Evolutionary conservation across 352 stramenopile genomes (phyloP).

Genomic region (Phytophthora macrochlamydospora): DNA sequence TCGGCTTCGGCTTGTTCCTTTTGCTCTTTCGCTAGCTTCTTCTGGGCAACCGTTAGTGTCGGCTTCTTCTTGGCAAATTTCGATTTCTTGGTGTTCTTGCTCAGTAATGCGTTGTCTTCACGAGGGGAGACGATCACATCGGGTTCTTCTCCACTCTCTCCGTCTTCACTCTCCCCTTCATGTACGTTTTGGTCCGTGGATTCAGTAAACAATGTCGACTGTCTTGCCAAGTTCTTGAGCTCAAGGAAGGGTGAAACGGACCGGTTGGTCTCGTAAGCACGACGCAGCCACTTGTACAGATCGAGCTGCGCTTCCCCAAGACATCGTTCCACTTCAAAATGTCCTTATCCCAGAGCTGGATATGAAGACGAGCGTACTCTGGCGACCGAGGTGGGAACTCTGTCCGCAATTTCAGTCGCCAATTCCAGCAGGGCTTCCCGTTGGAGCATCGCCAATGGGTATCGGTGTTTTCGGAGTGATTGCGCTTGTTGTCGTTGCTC

Average conservation of each 20-base stretch:
- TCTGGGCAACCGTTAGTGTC: slow-evolving; percentile 11
- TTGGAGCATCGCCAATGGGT: slow-evolving; percentile 93
- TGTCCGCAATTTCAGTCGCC: slow-evolving; percentile 88
- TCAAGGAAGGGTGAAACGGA: slow-evolving; percentile 69
- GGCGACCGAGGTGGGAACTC: slow-evolving; percentile 76
- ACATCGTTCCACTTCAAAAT: slow-evolving; percentile 93
- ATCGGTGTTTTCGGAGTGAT: slow-evolving; percentile 69
- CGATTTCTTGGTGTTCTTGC: slow-evolving; percentile 10
- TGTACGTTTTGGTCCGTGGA: neutral
- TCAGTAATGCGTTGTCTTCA: slow-evolving; percentile 50
- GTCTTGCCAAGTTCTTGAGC: slow-evolving; percentile 40
- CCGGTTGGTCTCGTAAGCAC: slow-evolving; percentile 62
- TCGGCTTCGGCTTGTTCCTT: slow-evolving; percentile 66
- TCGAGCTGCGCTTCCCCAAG: slow-evolving; percentile 87
- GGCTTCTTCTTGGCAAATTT: slow-evolving; percentile 9
- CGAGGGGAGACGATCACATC: slow-evolving; percentile 10
- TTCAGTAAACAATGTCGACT: neutral
- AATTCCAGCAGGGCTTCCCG: slow-evolving; percentile 93
- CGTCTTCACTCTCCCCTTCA: slow-evolving; percentile 17
- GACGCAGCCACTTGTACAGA: slow-evolving; percentile 84
- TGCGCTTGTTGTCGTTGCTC: slow-evolving; percentile 27
- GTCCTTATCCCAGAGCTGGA: slow-evolving; percentile 95
- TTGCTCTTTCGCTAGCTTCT: slow-evolving; percentile 33
- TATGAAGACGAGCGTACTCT: slow-evolving; percentile 87
- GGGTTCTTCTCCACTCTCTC: slow-evolving; percentile 16